Base-by-base conservation (phyloP, 164 flowering plant species). In the Litsea cubeba region DNA sequence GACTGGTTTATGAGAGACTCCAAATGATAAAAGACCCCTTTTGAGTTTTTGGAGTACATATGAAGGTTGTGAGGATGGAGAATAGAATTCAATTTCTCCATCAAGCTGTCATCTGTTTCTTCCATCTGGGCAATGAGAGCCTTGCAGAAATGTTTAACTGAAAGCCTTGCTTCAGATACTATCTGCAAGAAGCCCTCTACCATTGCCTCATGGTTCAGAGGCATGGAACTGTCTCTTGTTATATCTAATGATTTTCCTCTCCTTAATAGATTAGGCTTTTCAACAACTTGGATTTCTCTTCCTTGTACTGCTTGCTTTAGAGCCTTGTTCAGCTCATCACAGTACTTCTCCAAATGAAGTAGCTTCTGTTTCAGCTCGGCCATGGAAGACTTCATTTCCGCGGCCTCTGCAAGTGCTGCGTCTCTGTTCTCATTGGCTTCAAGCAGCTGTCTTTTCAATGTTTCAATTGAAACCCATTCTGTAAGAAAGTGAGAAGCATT, bases 181-280 rank as follows among this genome's bases (percentile, higher is more conserved):
- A 89, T 84, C 82, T 95, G 98, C 86, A 91, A 78, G 83, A 95
- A 93, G 2, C 96, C 97, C 72, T 95, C 99, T 35, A 86, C 88
- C 93, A 93, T 90, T 15, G 82, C 94, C 74, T 95, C 97, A 64
- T 93, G 87, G 50, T 84, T 86, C 3, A 91, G 90, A 0, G 95
- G 96, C 88, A 88, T 88, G 57, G 35, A 35, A 49, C 71, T 76
- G 10, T 86, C 91, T 62, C 68, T 76, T 64, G 74, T 79, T 26
- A 77, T 85, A 46, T 80, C 82, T 6, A 77, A 69, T 17, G 85
- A 81, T 74, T 81, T 86, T 65, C 85, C 90, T 78, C 84, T 83
- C 50, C 68, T 83, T 11, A 82, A 72, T 40, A 79, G 70, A 64
- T 76, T 81, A 7, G 81, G 80, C 76, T 72, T 80, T 73, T 84